Evolutionary conservation across 768 basidiomycete species (phyloP).

Genomic region (Psilocybe cubensis): DNA sequence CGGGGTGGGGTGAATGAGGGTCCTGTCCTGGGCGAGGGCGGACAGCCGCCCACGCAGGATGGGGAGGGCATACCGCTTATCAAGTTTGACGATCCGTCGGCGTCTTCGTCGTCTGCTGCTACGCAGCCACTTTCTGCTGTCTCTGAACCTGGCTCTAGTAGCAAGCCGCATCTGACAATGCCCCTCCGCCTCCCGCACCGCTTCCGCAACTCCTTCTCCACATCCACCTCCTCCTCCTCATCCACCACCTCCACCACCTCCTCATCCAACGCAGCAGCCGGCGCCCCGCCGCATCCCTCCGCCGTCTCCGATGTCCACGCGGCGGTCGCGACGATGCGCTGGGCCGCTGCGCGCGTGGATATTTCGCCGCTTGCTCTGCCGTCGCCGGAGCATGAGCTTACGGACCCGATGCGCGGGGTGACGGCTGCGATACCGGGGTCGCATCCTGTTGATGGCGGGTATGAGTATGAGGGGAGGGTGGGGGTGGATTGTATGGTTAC

Average conservation of each 20-base stretch:
- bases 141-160: too few relatives aligned
- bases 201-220: constrained; percentile 35
- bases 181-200: constrained; percentile 29
- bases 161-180: constrained; percentile 25
- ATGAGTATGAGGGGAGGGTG: too few relatives aligned
- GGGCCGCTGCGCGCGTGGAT: constrained; percentile 82
- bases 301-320: constrained; percentile 55
- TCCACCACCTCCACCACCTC: too few relatives aligned
- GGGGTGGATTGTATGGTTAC: constrained; percentile 39
- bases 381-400: constrained; percentile 89
- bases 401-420: constrained; percentile 85
- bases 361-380: constrained; percentile 88
- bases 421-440: constrained; percentile 69
- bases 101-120: constrained; percentile 15
- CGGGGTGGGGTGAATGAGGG: too few relatives aligned
- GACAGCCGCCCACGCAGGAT: not conserved
- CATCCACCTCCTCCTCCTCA: too few relatives aligned
- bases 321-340: constrained; percentile 81
- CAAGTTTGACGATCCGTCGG: constrained; percentile 2
- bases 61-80: not conserved
- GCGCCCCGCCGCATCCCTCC: too few relatives aligned
- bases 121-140: constrained; percentile 12
- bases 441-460: too few relatives aligned
- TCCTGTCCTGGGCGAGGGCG: too few relatives aligned
- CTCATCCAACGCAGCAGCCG: too few relatives aligned